Evolutionary conservation across 2,329 filamentous ascomycete species (phyloP).

Genomic region (Clathrospora elynae): DNA sequence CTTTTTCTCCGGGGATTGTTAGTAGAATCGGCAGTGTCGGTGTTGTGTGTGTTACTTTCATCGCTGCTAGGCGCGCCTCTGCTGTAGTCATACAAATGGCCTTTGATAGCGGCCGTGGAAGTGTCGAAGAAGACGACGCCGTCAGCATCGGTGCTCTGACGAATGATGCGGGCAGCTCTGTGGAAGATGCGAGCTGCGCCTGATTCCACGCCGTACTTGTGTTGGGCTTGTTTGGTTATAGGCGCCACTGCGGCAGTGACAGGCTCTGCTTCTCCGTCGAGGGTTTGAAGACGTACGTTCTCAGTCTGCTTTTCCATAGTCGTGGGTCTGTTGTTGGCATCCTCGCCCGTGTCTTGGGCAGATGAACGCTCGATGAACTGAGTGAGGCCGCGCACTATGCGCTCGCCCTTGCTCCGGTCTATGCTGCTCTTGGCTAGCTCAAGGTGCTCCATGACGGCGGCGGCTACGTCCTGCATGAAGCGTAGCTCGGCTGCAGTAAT

Average conservation of each 20-base stretch:
- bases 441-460: slow-evolving; percentile 41
- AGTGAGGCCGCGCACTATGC: slow-evolving; percentile 43
- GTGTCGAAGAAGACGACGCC: slow-evolving; percentile 47
- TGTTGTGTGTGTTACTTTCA: slow-evolving; percentile 39
- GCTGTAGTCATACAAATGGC: slow-evolving; percentile 29
- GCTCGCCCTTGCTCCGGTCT: slow-evolving; percentile 34
- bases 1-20: slow-evolving; percentile 26
- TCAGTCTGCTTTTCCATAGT: slow-evolving; percentile 44
- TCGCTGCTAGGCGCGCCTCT: slow-evolving; percentile 27
- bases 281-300: slow-evolving; percentile 37
- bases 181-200: slow-evolving; percentile 41
- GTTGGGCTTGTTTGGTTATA: slow-evolving; percentile 24
- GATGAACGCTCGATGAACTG: slow-evolving; percentile 42
- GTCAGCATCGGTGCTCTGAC: slow-evolving; percentile 40
- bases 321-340: slow-evolving; percentile 21
- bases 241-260: slow-evolving; percentile 7
- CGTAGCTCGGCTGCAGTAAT: slow-evolving; percentile 33
- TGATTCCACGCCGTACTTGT: slow-evolving; percentile 30
- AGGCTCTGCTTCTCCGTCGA: slow-evolving; percentile 32
- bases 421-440: slow-evolving; percentile 37
- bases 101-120: slow-evolving; percentile 36
- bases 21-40: slow-evolving; percentile 36
- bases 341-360: slow-evolving; percentile 26
- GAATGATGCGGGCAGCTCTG: slow-evolving; percentile 44
- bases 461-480: slow-evolving; percentile 41